phyloP scores from a whole-genome alignment of 306 rosid genomes.

The Lupinus albus region DNA sequence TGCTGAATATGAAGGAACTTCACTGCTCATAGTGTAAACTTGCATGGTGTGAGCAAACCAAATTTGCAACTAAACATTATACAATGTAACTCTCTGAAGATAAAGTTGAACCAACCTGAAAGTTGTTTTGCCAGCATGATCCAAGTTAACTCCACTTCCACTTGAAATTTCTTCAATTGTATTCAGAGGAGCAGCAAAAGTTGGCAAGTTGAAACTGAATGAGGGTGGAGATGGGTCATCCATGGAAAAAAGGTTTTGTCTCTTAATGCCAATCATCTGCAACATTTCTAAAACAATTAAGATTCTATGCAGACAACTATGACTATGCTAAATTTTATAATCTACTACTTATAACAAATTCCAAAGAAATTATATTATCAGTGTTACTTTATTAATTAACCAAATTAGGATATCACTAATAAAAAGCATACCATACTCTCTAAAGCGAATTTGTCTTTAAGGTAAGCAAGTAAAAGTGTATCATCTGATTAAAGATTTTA shows the following conservation, averaged over 20 bases:
- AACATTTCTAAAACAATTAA: constrained; percentile 11
- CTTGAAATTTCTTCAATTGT: constrained; percentile 43
- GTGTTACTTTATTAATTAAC: neutral
- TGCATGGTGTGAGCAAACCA: constrained; percentile 31
- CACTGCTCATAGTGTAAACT: constrained; percentile 44
- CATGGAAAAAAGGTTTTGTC: constrained; percentile 62
- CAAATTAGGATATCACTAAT: neutral
- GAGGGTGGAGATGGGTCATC: constrained; percentile 48
- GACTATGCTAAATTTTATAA: neutral
- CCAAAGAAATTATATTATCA: neutral
- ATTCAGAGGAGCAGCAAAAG: constrained; percentile 45
- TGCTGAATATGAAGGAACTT: constrained; percentile 49
- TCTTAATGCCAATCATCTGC: constrained; percentile 69
- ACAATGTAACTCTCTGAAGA: constrained; percentile 9
- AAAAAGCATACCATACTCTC: neutral
- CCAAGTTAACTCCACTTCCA: constrained; percentile 39
- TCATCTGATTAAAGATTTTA: no score
- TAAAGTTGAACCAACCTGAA: constrained; percentile 52
- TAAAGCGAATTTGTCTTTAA: no score
- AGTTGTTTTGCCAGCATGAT: constrained; percentile 28
- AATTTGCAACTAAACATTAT: constrained; percentile 1
- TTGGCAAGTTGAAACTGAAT: constrained; percentile 46
- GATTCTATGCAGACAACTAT: neutral
- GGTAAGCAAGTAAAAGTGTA: no score
- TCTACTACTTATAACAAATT: neutral